Evolutionary conservation across 176 grass and related monocot species (phyloP), one percentile per base, ranked within the genome.

Genomic region (Dendrocalamus sinicus): DNA sequence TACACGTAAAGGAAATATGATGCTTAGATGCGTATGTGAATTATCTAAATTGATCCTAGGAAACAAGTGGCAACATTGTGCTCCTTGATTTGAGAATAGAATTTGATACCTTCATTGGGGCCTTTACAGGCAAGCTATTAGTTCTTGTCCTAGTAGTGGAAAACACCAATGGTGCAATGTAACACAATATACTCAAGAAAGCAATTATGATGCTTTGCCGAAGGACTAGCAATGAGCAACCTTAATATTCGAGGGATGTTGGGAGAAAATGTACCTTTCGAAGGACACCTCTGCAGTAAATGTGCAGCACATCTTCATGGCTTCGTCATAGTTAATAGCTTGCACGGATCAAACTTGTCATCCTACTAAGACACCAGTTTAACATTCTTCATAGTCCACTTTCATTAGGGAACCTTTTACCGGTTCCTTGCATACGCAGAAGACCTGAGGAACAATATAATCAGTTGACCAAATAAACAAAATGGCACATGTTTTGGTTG

Each of bases 31-130:
- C 47, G 44, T 4, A 43, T 55, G 73, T 30, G 32, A 68, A 77
- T 41, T 57, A 43, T 67, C 35, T 85, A 48, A 68, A 76, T 22
- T 77, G 20, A 57, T 77, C 60, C 47, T 85, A 68, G 47, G 62
- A 77, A 77, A 84, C 32, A 84, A 67, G 72, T 47, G 61, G 60
- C 23, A 57, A 78, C 17, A 19, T 30, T 75, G 40, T 57, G 57
- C 54, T 57, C 40, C 74, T 57, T 47, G 43, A 60, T 60, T 60
- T 60, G n/a, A 84, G 58, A 68, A 80, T 75, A 84, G 76, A 75
- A 89, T 69, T 75, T 46, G 76, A 85, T 81, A 51, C 82, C 61
- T 58, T 68, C 55, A 40, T 45, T 85, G 69, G 62, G 12, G 16
- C 28, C 68, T 72, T 62, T 28, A 48, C 44, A 75, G 40, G 65